Conservation (phyloP, 306 rosid species). For the Prunus armeniaca region DNA sequence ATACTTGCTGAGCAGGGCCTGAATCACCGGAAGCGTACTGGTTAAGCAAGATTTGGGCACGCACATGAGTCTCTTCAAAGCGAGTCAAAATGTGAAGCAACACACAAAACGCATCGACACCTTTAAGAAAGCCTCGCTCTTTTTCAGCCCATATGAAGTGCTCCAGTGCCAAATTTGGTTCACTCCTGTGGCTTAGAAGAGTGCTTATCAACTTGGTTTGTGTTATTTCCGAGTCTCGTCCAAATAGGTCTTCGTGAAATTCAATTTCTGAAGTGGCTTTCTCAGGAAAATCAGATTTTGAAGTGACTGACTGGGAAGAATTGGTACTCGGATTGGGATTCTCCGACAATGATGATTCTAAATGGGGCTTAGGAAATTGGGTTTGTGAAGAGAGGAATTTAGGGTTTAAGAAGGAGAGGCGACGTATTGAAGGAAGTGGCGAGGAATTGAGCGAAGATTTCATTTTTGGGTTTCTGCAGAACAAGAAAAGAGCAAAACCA, state of each 20-base stretch:
- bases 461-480: background rate
- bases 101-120: conserved; percentile 45
- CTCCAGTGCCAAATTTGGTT: conserved; percentile 47
- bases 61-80: conserved; percentile 11
- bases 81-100: conserved; percentile 51
- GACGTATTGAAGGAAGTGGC: conserved; percentile 18
- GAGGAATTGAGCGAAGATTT: conserved; percentile 26
- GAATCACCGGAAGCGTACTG: conserved; percentile 35
- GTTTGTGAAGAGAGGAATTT: conserved; percentile 22
- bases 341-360: conserved; percentile 2
- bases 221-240: conserved; percentile 2
- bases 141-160: conserved; percentile 37
- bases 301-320: conserved; percentile 12
- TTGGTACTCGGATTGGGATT: background rate
- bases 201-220: conserved; percentile 31
- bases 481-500: background rate
- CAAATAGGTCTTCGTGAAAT: background rate
- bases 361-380: conserved; percentile 2
- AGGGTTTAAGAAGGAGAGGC: conserved; percentile 24
- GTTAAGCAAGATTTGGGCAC: conserved; percentile 35
- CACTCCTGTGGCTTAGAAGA: conserved; percentile 38
- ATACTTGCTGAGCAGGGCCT: conserved; percentile 24
- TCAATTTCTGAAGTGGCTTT: conserved; percentile 3
- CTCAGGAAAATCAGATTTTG: conserved; percentile 13
- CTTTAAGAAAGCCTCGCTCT: conserved; percentile 34